These are phyloP conservation scores for Rhododendron ovatum DNA, from an alignment of 148 eudicot species.

Conservation along the genomic window DNA sequence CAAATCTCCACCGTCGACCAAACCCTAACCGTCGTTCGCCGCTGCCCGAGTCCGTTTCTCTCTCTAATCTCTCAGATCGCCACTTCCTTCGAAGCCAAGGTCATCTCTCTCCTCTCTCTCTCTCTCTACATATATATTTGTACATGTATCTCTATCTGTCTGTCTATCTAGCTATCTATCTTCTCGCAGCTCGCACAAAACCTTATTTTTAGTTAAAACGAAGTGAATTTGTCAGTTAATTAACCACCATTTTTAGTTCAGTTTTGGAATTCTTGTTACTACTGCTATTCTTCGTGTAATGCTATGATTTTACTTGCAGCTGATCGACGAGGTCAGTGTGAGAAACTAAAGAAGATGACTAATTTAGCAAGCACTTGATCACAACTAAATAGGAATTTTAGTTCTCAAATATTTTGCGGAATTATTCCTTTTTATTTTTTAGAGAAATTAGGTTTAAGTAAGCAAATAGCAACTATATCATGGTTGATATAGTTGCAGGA, in stretches of 20 bases:
- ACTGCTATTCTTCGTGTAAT: neutral
- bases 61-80: neutral
- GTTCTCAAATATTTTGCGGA: no score
- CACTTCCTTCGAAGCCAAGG: neutral
- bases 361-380: neutral
- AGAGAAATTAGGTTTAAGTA: neutral
- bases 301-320: neutral
- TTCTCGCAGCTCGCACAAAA: neutral
- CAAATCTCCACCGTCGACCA: neutral
- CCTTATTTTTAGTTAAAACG: neutral
- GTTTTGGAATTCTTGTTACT: neutral
- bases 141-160: no score
- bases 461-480: neutral
- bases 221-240: neutral
- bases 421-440: neutral
- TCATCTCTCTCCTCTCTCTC: neutral
- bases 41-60: neutral
- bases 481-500: neutral
- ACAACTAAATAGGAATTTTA: neutral
- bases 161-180: neutral
- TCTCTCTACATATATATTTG: no score
- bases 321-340: neutral
- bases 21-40: conserved; percentile 1
- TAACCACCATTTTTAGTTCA: neutral
- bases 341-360: neutral